A percentile compares a stretch with the other conserved stretches of the same genome.
These are phyloP conservation scores for Scheffersomyces insectosa DNA, from an alignment of 1,139 yeast genomes.

Conservation along the genomic window DNA sequence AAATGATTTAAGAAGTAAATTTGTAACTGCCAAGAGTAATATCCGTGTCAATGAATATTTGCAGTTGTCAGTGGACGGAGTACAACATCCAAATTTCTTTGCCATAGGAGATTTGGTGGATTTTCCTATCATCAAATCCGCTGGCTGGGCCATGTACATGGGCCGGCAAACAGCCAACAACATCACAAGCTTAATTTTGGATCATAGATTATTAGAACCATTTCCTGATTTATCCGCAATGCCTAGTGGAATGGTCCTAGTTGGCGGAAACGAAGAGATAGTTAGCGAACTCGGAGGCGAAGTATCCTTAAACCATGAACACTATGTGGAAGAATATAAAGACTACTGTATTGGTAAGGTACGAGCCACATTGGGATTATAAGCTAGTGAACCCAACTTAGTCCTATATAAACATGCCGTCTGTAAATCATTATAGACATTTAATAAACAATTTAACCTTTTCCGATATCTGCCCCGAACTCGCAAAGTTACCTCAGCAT, in stretches of 20 bases:
- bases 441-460: too few relatives aligned
- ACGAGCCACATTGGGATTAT: conserved; percentile 20
- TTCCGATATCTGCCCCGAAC: too few relatives aligned
- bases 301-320: conserved; percentile 35
- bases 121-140: conserved; percentile 43
- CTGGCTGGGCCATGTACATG: conserved; percentile 51
- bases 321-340: conserved; percentile 41
- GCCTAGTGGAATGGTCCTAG: conserved; percentile 46
- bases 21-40: conserved; percentile 28
- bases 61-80: conserved; percentile 26
- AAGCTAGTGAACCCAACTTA: not conserved
- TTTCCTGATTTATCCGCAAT: conserved; percentile 34
- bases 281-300: conserved; percentile 39
- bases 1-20: conserved; percentile 15
- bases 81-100: conserved; percentile 26
- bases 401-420: too few relatives aligned
- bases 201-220: conserved; percentile 33
- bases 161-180: conserved; percentile 46
- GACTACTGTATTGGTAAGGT: conserved; percentile 35
- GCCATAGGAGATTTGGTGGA: conserved; percentile 45
- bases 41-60: conserved; percentile 37
- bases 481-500: too few relatives aligned
- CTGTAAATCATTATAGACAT: too few relatives aligned
- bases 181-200: conserved; percentile 30
- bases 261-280: conserved; percentile 44